phyloP scores from a whole-genome alignment of 164 flowering plant species.

The Dillenia turbinata region DNA sequence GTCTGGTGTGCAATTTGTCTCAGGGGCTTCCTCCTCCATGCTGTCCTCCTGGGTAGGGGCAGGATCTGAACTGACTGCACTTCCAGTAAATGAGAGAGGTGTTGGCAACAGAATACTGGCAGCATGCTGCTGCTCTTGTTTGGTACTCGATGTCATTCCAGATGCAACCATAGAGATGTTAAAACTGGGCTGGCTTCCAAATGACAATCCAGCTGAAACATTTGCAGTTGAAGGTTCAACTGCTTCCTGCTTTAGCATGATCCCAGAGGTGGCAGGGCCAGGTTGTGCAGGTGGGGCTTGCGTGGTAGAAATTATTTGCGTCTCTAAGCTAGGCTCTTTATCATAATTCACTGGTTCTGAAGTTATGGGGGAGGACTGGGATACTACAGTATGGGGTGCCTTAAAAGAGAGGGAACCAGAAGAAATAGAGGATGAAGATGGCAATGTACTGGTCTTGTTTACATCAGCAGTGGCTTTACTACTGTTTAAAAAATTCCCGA shows the following conservation, averaged over 20 bases:
- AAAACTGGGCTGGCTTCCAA: slow-evolving; percentile 29
- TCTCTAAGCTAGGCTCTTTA: slow-evolving; percentile 13
- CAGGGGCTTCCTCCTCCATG: slow-evolving; percentile 98
- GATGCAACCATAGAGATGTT: slow-evolving; percentile 17
- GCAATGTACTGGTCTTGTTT: slow-evolving; percentile 9
- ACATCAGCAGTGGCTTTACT: slow-evolving; percentile 17
- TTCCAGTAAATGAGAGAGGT: slow-evolving; percentile 14
- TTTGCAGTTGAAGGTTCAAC: slow-evolving; percentile 16
- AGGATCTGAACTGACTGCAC: slow-evolving; percentile 23
- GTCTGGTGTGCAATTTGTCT: slow-evolving; percentile 34
- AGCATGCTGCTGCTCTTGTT: slow-evolving; percentile 25
- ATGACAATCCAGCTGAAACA: slow-evolving; percentile 20
- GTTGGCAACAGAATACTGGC: slow-evolving; percentile 12
- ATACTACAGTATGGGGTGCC: slow-evolving; percentile 10
- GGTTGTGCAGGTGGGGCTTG: slow-evolving; percentile 19
- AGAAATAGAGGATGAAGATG: slow-evolving; percentile 16
- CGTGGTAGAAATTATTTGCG: slow-evolving; percentile 14
- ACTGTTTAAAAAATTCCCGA: slow-evolving; percentile 9
- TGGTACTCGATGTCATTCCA: slow-evolving; percentile 17
- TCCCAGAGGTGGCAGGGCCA: slow-evolving; percentile 11
- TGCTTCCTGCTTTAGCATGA: slow-evolving; percentile 8
- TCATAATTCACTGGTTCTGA: slow-evolving; percentile 13
- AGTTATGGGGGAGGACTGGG: slow-evolving; percentile 13
- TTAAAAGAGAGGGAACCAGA: slow-evolving; percentile 21
- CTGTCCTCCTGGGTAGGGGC: slow-evolving; percentile 64